These are phyloP conservation scores for Colletotrichum noveboracense DNA, from an alignment of 2,329 filamentous ascomycete species.

Conservation along the genomic window DNA sequence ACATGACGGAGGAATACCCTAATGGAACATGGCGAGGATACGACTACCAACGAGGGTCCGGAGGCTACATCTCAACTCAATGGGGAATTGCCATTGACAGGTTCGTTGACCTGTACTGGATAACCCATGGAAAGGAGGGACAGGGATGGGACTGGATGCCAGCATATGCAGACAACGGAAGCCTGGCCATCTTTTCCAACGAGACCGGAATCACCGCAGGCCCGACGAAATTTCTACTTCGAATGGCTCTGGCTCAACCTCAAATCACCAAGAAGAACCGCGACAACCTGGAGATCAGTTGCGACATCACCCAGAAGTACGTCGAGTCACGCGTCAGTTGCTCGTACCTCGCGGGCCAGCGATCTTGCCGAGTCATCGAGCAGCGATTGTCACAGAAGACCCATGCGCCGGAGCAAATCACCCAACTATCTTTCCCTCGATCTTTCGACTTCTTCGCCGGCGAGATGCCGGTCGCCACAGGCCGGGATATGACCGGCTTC, in stretches of 20 bases:
- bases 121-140: not conserved
- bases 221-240: not conserved
- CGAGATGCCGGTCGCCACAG: not conserved
- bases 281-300: not conserved
- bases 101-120: not conserved
- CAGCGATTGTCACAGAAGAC: not conserved
- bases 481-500: not conserved
- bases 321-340: conserved; percentile 3
- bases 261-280: not conserved
- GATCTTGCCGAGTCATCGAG: not conserved
- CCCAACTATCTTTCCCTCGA: not conserved
- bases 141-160: not conserved
- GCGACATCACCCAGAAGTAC: not conserved
- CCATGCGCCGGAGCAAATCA: not conserved
- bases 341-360: not conserved
- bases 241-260: not conserved
- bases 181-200: not conserved
- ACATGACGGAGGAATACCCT: not conserved
- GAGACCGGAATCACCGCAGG: not conserved
- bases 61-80: not conserved
- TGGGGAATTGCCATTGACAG: not conserved
- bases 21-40: not conserved
- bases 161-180: accelerated
- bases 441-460: not conserved
- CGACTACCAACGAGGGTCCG: not conserved